These are phyloP conservation scores for Nigrospora osmanthi DNA, from an alignment of 2,329 filamentous ascomycete genomes.

Conservation along the genomic window DNA sequence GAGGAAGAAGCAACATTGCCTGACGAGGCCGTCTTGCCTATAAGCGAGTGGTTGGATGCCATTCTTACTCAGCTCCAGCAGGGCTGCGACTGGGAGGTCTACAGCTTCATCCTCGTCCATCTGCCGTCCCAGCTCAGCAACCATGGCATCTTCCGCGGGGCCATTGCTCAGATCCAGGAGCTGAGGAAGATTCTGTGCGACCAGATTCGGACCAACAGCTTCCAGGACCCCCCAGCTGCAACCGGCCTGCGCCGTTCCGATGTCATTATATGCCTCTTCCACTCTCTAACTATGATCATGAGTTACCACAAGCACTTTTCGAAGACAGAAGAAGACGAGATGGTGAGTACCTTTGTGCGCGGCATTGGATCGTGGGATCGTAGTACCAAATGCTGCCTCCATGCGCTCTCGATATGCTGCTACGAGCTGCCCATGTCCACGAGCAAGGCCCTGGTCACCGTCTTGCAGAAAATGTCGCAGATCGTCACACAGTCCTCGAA, in stretches of 20 bases:
- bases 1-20: background rate
- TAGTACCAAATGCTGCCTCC: conserved; percentile 87
- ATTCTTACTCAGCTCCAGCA: conserved; percentile 67
- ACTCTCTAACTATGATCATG: conserved; percentile 78
- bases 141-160: conserved; percentile 71
- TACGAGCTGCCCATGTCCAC: conserved; percentile 87
- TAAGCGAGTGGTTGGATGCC: conserved; percentile 67
- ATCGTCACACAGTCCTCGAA: conserved; percentile 92
- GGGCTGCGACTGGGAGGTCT: conserved; percentile 82
- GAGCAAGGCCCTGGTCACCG: conserved; percentile 74
- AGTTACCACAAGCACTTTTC: conserved; percentile 84
- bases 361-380: conserved; percentile 80
- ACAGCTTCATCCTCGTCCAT: conserved; percentile 83
- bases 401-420: conserved; percentile 89
- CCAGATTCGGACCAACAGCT: conserved; percentile 68
- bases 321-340: conserved; percentile 80
- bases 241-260: conserved; percentile 80
- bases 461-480: conserved; percentile 88
- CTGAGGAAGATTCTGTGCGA: conserved; percentile 74
- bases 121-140: conserved; percentile 85
- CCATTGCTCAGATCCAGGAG: conserved; percentile 66
- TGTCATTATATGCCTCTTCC: conserved; percentile 81
- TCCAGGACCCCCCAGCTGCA: conserved; percentile 73
- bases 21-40: conserved; percentile 41
- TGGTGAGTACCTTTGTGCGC: conserved; percentile 77